Evolutionary conservation across 768 basidiomycete genomes (phyloP).

Genomic region (Lyophyllum semitale): DNA sequence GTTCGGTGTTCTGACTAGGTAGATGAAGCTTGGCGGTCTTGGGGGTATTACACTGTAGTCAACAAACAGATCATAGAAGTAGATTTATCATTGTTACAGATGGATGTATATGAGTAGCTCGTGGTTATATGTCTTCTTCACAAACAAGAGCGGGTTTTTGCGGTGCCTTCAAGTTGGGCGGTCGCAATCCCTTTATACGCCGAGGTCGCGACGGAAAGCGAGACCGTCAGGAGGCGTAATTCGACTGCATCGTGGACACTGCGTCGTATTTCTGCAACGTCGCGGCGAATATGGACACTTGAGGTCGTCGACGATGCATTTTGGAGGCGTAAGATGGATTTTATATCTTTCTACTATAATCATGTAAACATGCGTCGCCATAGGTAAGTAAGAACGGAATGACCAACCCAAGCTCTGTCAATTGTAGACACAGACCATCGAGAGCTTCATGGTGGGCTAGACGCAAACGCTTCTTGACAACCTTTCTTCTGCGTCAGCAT

Average conservation of each 20-base stretch:
- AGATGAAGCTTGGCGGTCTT: no score
- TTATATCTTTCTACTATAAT: slow-evolving; percentile 6
- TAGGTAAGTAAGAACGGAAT: not conserved
- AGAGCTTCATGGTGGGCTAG: slow-evolving; percentile 33
- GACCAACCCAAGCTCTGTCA: slow-evolving; percentile 35
- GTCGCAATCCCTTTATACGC: slow-evolving; percentile 36
- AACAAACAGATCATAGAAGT: no score
- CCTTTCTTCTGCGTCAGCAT: slow-evolving; percentile 27
- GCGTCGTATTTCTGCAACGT: slow-evolving; percentile 25
- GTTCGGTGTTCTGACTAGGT: no score
- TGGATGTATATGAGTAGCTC: not conserved
- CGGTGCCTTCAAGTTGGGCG: slow-evolving; percentile 11
- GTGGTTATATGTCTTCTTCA: slow-evolving; percentile 15
- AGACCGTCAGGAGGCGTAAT: slow-evolving; percentile 24
- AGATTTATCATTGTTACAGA: no score
- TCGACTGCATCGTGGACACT: slow-evolving; percentile 25
- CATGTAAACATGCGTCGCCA: not conserved
- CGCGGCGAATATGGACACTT: slow-evolving; percentile 24
- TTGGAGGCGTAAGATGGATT: slow-evolving; percentile 5
- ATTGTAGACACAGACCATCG: slow-evolving; percentile 30
- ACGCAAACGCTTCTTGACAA: slow-evolving; percentile 29
- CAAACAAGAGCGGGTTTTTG: slow-evolving; percentile 19
- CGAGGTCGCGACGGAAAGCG: slow-evolving; percentile 25
- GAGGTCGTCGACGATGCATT: slow-evolving; percentile 32
- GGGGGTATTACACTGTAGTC: no score